Evolutionary conservation across 2,329 filamentous ascomycete species (phyloP).

Genomic region (Ambrosiella xylebori): DNA sequence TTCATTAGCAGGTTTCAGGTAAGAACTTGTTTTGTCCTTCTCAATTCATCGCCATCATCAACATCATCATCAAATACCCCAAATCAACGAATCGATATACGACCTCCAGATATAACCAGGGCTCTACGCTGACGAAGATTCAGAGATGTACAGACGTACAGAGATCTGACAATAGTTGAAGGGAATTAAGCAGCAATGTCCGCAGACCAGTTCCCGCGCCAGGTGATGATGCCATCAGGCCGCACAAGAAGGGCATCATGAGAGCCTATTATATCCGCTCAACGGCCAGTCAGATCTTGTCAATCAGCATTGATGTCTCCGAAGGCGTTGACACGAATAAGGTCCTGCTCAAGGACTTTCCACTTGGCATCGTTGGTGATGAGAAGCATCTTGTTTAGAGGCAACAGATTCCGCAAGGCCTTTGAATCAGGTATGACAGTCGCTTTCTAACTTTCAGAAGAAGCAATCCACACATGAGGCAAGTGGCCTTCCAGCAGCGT

Average conservation of each 20-base stretch:
- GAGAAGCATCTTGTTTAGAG: conserved; percentile 3
- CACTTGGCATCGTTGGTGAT: conserved; percentile 1
- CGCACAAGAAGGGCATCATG: not conserved
- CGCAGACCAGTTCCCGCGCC: conserved; percentile 1
- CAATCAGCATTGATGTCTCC: conserved; percentile 2
- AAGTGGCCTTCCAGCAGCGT: conserved; percentile 6
- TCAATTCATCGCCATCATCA: no score
- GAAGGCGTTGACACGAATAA: conserved; percentile 3
- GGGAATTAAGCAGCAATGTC: not conserved
- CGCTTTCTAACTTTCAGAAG: not conserved
- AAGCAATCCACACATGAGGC: conserved; percentile 4
- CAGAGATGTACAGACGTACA: conserved; percentile 3
- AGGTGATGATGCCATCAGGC: conserved; percentile 8
- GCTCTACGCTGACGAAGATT: not conserved
- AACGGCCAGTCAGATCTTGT: not conserved
- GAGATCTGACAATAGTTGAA: not conserved
- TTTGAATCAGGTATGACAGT: not conserved
- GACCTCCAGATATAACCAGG: not conserved
- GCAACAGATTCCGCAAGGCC: conserved; percentile 2
- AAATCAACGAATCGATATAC: not conserved
- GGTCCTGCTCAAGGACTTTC: not conserved
- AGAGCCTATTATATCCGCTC: not conserved
- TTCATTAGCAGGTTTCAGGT: no score
- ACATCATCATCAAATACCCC: no score
- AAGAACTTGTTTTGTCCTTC: no score